Base-by-base conservation (phyloP, 2,329 filamentous ascomycete genomes). In the Aspergillus fumigatiaffinis region DNA sequence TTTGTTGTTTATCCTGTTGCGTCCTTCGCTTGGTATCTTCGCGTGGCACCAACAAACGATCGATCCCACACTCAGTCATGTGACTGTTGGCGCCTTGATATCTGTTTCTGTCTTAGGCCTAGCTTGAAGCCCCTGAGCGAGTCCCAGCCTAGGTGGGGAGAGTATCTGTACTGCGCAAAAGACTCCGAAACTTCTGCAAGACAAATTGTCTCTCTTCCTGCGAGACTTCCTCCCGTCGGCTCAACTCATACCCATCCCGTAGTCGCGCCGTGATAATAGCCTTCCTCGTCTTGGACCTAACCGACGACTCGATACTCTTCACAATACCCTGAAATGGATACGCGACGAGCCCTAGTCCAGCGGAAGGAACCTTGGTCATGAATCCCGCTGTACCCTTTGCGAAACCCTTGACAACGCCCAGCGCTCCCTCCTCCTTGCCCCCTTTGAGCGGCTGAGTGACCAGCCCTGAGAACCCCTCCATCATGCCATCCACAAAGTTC, bases 251-350 rank as follows among this genome's bases (percentile, higher is more conserved):
- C 1, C 66, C 67, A 5, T 70, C 68, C 12, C 52, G 52, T 10
- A 62, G 57, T 7, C 65, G 60, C 8, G 66, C 66, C 14, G 63
- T 63, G 8, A 61, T 49, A n/a, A 71, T 58, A 3, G 57, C 51
- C 26, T 65, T 69, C 29, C 63, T 59, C 23, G 67, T 70, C 42
- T 65, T 67, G 2, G 66, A 66, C 29, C 58, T 63, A 8, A 68
- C 52, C 1, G 63, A 61, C 5, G 64, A 51, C 29, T 70, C 66
- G n/a, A 73, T 59, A n/a, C 64, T 73, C 54, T 71, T 72, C 28
- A 60, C 64, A 3, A 73, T 66, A 0, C 70, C 70, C n/a, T 71
- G 64, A 3, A 64, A 66, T 1, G 72, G 69, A 52, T 74, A 74
- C 1, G 68, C 68, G 23, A 73, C 59, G 20, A 73, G 55, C 0